Evolutionary conservation across 805 yeast genomes (phyloP).

Genomic region (Myxozyma vanderwaltii): DNA sequence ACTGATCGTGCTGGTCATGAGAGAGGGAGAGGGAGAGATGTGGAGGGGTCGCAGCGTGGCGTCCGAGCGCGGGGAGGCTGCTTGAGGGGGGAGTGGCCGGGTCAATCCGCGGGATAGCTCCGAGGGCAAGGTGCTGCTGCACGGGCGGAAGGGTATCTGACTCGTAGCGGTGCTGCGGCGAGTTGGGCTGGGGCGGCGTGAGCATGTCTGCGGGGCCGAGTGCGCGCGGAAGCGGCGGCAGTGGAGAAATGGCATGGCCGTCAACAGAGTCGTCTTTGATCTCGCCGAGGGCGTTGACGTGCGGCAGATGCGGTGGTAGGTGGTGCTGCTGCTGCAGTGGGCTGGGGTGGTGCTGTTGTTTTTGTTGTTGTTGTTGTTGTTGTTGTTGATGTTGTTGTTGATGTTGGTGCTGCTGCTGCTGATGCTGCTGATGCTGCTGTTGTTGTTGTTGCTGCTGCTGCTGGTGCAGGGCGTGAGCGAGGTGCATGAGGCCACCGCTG

Average conservation of each 20-base stretch:
- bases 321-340: slow-evolving; percentile 11
- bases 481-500: slow-evolving; percentile 26
- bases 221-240: slow-evolving; percentile 28
- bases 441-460: slow-evolving; percentile 19
- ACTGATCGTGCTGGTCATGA: slow-evolving; percentile 1
- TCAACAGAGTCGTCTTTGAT: slow-evolving; percentile 24
- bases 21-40: slow-evolving; percentile 2
- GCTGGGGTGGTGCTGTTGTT: slow-evolving; percentile 9
- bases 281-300: slow-evolving; percentile 11
- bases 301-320: slow-evolving; percentile 9
- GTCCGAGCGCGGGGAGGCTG: slow-evolving; percentile 8
- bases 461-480: slow-evolving; percentile 29
- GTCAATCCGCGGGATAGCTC: slow-evolving; percentile 11
- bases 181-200: slow-evolving; percentile 31
- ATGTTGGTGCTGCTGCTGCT: slow-evolving; percentile 18
- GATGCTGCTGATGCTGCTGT: slow-evolving; percentile 19
- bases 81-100: slow-evolving; percentile 30
- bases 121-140: slow-evolving; percentile 4
- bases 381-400: slow-evolving; percentile 13
- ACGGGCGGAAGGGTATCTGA: slow-evolving; percentile 3
- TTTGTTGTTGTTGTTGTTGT: slow-evolving; percentile 17
- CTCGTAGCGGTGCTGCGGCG: slow-evolving; percentile 11
- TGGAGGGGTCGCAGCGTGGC: slow-evolving; percentile 12
- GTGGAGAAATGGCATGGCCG: slow-evolving; percentile 17
- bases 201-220: slow-evolving; percentile 30